A percentile compares a stretch with the other conserved stretches of the same genome.
phyloP scores from a whole-genome alignment of 2,329 filamentous ascomycete species.

The Talaromyces sp. region DNA sequence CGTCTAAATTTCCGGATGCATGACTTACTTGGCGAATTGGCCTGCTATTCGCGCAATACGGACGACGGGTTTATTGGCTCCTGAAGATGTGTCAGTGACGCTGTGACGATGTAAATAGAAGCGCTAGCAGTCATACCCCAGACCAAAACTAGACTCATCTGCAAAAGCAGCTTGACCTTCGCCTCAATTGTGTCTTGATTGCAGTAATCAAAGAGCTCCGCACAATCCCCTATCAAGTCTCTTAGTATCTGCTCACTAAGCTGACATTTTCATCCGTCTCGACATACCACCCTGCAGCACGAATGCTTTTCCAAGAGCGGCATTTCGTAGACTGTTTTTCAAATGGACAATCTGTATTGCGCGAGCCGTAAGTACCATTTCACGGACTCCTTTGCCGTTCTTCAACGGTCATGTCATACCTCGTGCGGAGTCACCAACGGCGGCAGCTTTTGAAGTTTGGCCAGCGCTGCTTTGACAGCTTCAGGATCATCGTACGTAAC shows the following conservation, averaged over 20 bases:
- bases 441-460: slow-evolving; percentile 44
- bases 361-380: not conserved
- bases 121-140: slow-evolving; percentile 59
- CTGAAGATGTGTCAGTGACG: slow-evolving; percentile 24
- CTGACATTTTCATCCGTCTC: not conserved
- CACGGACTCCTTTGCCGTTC: not conserved
- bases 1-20: no score
- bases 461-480: slow-evolving; percentile 38
- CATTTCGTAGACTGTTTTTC: slow-evolving; percentile 74
- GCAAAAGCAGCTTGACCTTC: slow-evolving; percentile 92
- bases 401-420: slow-evolving; percentile 23
- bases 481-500: slow-evolving; percentile 45
- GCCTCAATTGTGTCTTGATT: slow-evolving; percentile 83
- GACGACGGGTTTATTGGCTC: slow-evolving; percentile 72
- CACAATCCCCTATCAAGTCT: slow-evolving; percentile 63
- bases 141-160: slow-evolving; percentile 95
- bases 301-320: slow-evolving; percentile 86
- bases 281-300: slow-evolving; percentile 76
- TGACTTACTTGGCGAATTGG: slow-evolving; percentile 76
- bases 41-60: slow-evolving; percentile 94
- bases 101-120: not conserved
- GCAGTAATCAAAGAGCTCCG: slow-evolving; percentile 96
- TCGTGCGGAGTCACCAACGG: slow-evolving; percentile 48
- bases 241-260: not conserved
- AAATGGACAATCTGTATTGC: slow-evolving; percentile 63